Evolutionary conservation across 129 eudicot species (phyloP).

Genomic region (Centaurea solstitialis): DNA sequence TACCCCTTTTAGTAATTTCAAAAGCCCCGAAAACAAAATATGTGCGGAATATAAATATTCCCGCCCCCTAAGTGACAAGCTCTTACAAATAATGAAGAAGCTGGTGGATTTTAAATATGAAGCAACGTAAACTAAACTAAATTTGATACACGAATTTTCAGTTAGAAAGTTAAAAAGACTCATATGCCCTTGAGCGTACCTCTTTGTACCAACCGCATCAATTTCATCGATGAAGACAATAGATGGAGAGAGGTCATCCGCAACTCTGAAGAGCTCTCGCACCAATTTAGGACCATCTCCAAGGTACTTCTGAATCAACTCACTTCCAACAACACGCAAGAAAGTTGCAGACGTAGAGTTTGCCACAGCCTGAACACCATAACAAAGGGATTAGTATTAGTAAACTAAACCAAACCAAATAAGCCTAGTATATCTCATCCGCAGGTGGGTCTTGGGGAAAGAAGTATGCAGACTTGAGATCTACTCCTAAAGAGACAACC

Average conservation of each 20-base stretch:
- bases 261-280: slow-evolving; percentile 94
- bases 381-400: not conserved
- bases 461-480: not conserved
- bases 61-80: not conserved
- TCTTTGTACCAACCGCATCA: slow-evolving; percentile 93
- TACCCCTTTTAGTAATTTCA: not conserved
- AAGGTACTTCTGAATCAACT: slow-evolving; percentile 87
- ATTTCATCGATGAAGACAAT: slow-evolving; percentile 95
- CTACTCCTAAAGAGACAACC: not conserved
- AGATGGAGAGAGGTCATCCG: slow-evolving; percentile 96
- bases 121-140: not conserved
- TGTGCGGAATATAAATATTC: not conserved
- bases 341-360: slow-evolving; percentile 96
- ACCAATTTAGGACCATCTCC: slow-evolving; percentile 98
- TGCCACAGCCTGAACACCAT: slow-evolving; percentile 76
- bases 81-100: not conserved
- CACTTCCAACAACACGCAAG: slow-evolving; percentile 97
- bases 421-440: not conserved
- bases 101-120: not conserved
- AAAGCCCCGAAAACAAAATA: not conserved
- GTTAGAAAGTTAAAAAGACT: not conserved
- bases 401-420: not conserved
- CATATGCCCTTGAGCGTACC: slow-evolving; percentile 38
- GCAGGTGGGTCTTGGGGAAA: not conserved
- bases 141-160: not conserved